Percentiles rank a stretch among this genome's conserved stretches.
These are phyloP conservation scores for Aureobasidium subglaciale DNA, from an alignment of 2,329 filamentous ascomycete species.

Conservation along the genomic window DNA sequence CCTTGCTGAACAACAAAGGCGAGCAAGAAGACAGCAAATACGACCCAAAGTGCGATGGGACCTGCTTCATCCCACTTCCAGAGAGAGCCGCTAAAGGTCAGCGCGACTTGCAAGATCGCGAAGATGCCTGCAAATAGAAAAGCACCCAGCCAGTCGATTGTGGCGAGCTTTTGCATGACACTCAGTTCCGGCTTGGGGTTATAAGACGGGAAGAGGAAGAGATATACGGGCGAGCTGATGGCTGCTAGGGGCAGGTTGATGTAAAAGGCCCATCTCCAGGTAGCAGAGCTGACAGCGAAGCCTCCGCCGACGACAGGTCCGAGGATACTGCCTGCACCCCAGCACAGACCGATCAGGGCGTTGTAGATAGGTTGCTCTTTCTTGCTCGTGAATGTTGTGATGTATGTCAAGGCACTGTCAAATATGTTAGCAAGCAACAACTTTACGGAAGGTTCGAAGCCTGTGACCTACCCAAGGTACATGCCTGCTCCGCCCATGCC, in stretches of 20 bases:
- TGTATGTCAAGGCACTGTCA: neutral
- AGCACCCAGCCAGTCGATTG: slow-evolving; percentile 42
- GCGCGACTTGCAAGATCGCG: slow-evolving; percentile 39
- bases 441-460: neutral
- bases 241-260: slow-evolving; percentile 48
- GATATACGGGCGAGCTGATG: slow-evolving; percentile 35
- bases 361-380: slow-evolving; percentile 11
- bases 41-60: slow-evolving; percentile 42
- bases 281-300: slow-evolving; percentile 23
- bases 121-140: slow-evolving; percentile 39
- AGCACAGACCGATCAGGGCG: slow-evolving; percentile 20
- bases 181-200: slow-evolving; percentile 9
- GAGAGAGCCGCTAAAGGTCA: slow-evolving; percentile 44
- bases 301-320: slow-evolving; percentile 30
- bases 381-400: neutral
- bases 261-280: slow-evolving; percentile 43
- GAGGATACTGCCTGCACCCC: slow-evolving; percentile 23
- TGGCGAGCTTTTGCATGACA: neutral
- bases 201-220: slow-evolving; percentile 38
- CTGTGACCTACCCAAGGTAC: slow-evolving; percentile 24
- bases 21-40: slow-evolving; percentile 39
- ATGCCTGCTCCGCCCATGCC: slow-evolving; percentile 28
- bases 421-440: neutral
- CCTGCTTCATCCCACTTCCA: slow-evolving; percentile 42
- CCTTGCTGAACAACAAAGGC: slow-evolving; percentile 44